phyloP scores from a whole-genome alignment of 73 alveolate genomes.

The Paramecium tetraurelia region DNA sequence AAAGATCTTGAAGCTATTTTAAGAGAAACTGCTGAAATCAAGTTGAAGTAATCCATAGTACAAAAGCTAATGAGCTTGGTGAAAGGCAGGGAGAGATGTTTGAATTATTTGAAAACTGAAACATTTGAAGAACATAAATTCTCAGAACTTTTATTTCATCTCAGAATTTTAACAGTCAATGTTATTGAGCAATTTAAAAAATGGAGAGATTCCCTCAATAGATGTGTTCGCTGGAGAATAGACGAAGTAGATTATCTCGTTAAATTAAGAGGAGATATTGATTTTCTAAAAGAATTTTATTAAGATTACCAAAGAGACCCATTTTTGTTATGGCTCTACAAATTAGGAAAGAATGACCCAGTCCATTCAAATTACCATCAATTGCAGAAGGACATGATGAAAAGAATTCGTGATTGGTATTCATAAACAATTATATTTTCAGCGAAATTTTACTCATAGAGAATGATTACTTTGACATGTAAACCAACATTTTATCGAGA shows the following conservation, averaged over 20 bases:
- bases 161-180: slow-evolving; percentile 19
- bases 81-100: slow-evolving; percentile 14
- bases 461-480: background rate
- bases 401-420: slow-evolving; percentile 30
- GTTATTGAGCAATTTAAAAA: background rate
- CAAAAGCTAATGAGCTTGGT: background rate
- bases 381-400: background rate
- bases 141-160: slow-evolving; percentile 21
- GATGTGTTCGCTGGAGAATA: background rate
- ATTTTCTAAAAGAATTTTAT: background rate
- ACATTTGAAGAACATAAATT: slow-evolving; percentile 5
- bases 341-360: background rate
- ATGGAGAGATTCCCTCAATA: slow-evolving; percentile 20
- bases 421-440: background rate
- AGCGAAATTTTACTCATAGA: slow-evolving; percentile 10
- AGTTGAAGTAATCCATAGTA: background rate
- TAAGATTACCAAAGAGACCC: background rate
- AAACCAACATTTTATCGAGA: background rate
- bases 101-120: background rate
- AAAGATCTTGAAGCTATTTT: background rate
- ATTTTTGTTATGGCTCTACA: background rate
- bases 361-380: background rate
- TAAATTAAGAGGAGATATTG: background rate
- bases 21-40: background rate
- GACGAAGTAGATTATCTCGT: background rate